phyloP scores from a whole-genome alignment of 192 early-diverging fungal species.

The Lunasporangiospora selenospora region DNA sequence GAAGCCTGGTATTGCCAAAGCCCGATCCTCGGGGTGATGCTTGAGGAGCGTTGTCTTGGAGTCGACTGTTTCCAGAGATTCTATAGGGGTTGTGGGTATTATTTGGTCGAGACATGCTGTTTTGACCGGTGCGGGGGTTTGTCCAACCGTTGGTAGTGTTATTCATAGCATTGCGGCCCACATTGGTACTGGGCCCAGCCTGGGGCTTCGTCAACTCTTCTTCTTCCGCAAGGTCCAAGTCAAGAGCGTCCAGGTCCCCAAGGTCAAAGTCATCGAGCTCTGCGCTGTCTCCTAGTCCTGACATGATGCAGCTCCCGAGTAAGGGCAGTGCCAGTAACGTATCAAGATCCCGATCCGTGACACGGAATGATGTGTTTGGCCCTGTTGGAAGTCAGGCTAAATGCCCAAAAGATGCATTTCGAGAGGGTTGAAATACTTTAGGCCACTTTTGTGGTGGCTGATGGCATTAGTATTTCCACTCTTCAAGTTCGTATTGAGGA shows the following conservation, averaged over 20 bases:
- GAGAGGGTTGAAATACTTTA: no score
- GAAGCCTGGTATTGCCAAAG: background rate
- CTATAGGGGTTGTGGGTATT: background rate
- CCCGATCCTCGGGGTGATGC: background rate
- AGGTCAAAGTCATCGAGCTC: constrained; percentile 34
- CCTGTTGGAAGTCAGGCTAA: no score
- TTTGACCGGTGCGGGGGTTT: background rate
- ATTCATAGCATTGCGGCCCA: background rate
- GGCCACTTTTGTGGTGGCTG: no score
- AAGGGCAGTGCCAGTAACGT: no score
- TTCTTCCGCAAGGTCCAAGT: constrained; percentile 16
- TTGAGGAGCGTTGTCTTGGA: no score
- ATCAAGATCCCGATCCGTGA: no score
- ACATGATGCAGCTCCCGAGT: no score
- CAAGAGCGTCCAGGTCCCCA: constrained; percentile 15
- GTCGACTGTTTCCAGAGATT: background rate
- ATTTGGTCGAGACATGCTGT: background rate
- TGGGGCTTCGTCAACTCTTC: background rate
- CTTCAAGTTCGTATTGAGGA: no score
- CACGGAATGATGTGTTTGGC: no score
- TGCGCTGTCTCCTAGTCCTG: no score
- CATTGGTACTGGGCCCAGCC: background rate
- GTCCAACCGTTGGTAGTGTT: background rate
- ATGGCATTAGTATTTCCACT: no score
- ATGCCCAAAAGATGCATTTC: no score